Evolutionary conservation across 192 early-diverging fungal species (phyloP), one percentile per base, ranked within the genome.

Genomic region (Piromyces finnis): DNA sequence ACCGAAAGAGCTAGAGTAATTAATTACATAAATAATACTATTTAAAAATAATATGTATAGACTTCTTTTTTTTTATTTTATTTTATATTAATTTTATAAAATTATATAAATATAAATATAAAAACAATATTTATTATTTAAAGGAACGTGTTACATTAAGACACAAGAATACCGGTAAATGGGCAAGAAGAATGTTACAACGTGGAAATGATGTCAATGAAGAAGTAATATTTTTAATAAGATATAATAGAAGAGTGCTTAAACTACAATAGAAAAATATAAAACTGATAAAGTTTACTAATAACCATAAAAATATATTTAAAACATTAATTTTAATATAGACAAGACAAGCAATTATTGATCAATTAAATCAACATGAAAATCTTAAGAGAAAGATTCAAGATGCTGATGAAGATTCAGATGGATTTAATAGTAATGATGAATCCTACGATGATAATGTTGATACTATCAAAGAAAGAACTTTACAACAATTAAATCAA

Each of bases 101-200:
- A n/a, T n/a, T n/a, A n/a, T n/a, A n/a, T n/a, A n/a, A n/a, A n/a
- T n/a, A n/a, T n/a, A n/a, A n/a, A n/a, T n/a, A n/a, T n/a, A n/a
- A n/a, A n/a, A n/a, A n/a, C n/a, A n/a, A n/a, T n/a, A n/a, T n/a
- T 32, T 32, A 32, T 80, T 5, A 80, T 51, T 13, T 80, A 12
- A 87, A 94, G 83, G 97, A 97, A 84, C 93, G 98, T 27, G 94
- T 98, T 91, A 89, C 95, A 2, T 85, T 96, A 79, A 91, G 94
- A 28, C 97, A 98, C 85, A 97, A 97, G 85, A 95, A 95, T 83
- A 96, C 92, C 0, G 92, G 96, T 81, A 97, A 98, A 85, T 99
- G 98, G 98, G 96, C 97, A 29, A 94, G 93, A 81, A 88, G 92
- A 30, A 90, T 94, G 87, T 83, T 95, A 35, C 51, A 68, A 68